Evolutionary conservation across 768 basidiomycete species (phyloP), one percentile per base, ranked within the genome.

Genomic region (Lactifluus rugatus): DNA sequence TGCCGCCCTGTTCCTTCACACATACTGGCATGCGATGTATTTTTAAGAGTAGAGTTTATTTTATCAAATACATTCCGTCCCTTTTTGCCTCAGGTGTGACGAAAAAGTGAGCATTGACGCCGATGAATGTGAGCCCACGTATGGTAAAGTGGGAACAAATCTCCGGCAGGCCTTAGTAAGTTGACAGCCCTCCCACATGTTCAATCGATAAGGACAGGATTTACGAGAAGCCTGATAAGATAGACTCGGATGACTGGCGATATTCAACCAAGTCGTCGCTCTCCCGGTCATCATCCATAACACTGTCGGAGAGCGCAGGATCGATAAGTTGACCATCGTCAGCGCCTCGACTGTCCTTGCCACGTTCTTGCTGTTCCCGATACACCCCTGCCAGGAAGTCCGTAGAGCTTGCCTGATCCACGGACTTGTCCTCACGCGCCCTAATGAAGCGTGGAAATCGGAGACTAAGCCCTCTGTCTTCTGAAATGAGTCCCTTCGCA

Each of bases 381-480:
- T 83, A 93, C 69, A 93, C 79, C 13, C 77, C 75, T 9, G 81
- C 85, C 49, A 94, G 73, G 66, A 89, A 83, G 19, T 79, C 75
- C 2, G 83, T 76, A 3, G 84, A 83, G 63, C 83, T 91, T 2
- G 89, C 91, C 62, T 85, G 71, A 65, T 86, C 83, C 51, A 84
- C 75, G 5, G 66, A 65, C 70, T 92, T 93, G 70, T 94, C 93
- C 10, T 84, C 82, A 25, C 88, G 75, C 7, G 81, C 66, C 58
- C 76, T 80, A 55, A 94, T 76, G 72, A 94, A 95, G 36, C 93
- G 78, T 42, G 93, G 93, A 70, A 96, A 96, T 13, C 93, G 84
- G 13, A 95, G 70, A 64, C 87, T 89, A 31, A 94, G 74, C 5
- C 93, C 93, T 26, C 85, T 76, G 51, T 66, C 64, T 17, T 69